Base-by-base conservation (phyloP, 192 early-diverging fungal genomes). In the Coemansia biformis region DNA sequence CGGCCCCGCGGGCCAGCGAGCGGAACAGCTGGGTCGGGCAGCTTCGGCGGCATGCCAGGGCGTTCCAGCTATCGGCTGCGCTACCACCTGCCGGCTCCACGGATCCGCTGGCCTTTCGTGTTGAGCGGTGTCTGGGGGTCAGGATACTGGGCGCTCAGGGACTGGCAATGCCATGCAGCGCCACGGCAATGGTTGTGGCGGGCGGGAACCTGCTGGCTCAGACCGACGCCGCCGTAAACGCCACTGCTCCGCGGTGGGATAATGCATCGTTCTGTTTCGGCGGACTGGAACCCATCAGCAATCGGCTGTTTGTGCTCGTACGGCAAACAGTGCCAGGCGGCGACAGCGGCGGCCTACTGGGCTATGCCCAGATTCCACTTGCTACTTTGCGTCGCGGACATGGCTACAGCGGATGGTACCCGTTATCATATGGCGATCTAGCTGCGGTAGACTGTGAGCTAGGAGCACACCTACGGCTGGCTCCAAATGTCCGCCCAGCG, bases 361-460 rank as follows among this genome's bases (percentile, higher is more conserved):
- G 73, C 2, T 60, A 70, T 50, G 46, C 56, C 18, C 56, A 59
- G 22, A 53, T 76, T 22, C 73, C 66, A 0, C 56, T 70, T 10
- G 43, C 61, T 14, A 54, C 41, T 14, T 42, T 76, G 43, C 57
- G 48, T 17, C 66, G 54, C 15, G 59, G 49, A 10, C 37, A 33
- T n/a, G 57, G 34, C 5, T 70, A 76, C 48, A 60, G 65, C 17
- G 73, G 73, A 14, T 76, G 73, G 73, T 76, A 66, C 43, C 73
- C 73, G 38, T 29, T 76, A 4, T 36, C 50, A 10, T 56, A 74
- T 14, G 63, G 70, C 35, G 42, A 57, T 8, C 40, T 57, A 39
- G 30, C 50, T 0, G 44, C 33, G 2, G 46, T 44, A 5, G 62
- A 48, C 30, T 26, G 14, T 22, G 26, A 38, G 10, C 50, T 56